A percentile compares a stretch with the other conserved stretches of the same genome.
phyloP scores from a whole-genome alignment of 306 rosid genomes.

The Cicer chorassanicum region DNA sequence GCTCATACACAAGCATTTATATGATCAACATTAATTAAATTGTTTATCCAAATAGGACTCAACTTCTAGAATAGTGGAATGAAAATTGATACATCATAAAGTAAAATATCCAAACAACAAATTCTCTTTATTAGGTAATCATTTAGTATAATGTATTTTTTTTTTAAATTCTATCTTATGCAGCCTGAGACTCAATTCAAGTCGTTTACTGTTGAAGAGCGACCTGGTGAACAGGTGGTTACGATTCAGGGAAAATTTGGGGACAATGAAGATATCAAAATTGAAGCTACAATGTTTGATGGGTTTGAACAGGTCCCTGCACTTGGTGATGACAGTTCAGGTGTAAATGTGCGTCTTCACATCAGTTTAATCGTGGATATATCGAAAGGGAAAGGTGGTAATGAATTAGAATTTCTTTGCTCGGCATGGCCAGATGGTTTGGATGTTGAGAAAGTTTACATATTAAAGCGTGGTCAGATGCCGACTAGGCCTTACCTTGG shows the following conservation, averaged over 20 bases:
- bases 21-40: too few relatives aligned
- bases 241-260: constrained; percentile 63
- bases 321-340: constrained; percentile 61
- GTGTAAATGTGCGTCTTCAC: constrained; percentile 63
- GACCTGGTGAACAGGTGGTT: constrained; percentile 74
- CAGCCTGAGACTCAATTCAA: constrained; percentile 67
- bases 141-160: background rate
- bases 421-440: constrained; percentile 77
- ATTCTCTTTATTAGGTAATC: too few relatives aligned
- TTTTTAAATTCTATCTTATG: constrained; percentile 26
- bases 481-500: constrained; percentile 65
- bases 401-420: constrained; percentile 68
- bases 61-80: background rate
- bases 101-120: too few relatives aligned
- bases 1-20: too few relatives aligned
- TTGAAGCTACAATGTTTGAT: constrained; percentile 88
- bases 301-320: constrained; percentile 61
- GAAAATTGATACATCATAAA: background rate
- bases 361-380: constrained; percentile 74
- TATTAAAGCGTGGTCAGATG: constrained; percentile 49
- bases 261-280: constrained; percentile 65
- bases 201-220: constrained; percentile 71
- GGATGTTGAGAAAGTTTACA: constrained; percentile 69
- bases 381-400: constrained; percentile 59
- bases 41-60: too few relatives aligned